Evolutionary conservation across 208 protist species (phyloP).

Genomic region (Crithidia bombi): DNA sequence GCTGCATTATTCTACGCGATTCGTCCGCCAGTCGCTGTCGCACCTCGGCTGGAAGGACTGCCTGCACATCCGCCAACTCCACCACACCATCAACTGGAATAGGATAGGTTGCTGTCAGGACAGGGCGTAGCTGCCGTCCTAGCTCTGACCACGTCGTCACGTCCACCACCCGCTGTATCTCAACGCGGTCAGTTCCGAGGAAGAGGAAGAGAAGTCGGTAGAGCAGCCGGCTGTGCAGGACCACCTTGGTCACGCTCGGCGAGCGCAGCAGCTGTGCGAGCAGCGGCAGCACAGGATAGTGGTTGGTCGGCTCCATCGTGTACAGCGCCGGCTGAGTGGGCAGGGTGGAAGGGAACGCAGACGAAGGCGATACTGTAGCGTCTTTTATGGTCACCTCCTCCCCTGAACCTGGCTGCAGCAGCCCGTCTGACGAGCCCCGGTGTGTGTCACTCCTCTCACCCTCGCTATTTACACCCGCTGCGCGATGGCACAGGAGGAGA

Average conservation of each 20-base stretch:
- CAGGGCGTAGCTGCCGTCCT: slow-evolving; percentile 28
- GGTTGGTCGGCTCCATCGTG: slow-evolving; percentile 39
- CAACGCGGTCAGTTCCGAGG: slow-evolving; percentile 77
- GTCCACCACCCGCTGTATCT: slow-evolving; percentile 67
- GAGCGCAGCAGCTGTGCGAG: slow-evolving; percentile 58
- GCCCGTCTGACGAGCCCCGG: background rate
- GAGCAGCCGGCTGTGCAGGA: slow-evolving; percentile 53
- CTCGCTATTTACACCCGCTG: background rate
- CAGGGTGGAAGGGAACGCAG: background rate
- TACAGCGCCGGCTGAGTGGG: slow-evolving; percentile 40
- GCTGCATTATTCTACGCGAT: slow-evolving; percentile 10
- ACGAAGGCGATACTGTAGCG: background rate
- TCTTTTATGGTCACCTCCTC: background rate
- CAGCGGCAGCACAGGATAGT: slow-evolving; percentile 51
- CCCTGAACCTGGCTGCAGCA: background rate
- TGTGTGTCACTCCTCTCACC: background rate
- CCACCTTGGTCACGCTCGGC: slow-evolving; percentile 49
- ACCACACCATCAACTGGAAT: slow-evolving; percentile 15
- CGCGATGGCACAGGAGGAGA: slow-evolving; percentile 36
- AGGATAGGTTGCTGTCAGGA: slow-evolving; percentile 3
- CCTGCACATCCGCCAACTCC: slow-evolving; percentile 10
- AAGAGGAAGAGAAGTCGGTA: slow-evolving; percentile 75
- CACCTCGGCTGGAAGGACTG: slow-evolving; percentile 20
- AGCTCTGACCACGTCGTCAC: slow-evolving; percentile 45
- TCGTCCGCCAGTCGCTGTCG: slow-evolving; percentile 26